Evolutionary conservation across 2,329 filamentous ascomycete species (phyloP), one percentile per base, ranked within the genome.

Genomic region (Beauveria pseudobassiana): DNA sequence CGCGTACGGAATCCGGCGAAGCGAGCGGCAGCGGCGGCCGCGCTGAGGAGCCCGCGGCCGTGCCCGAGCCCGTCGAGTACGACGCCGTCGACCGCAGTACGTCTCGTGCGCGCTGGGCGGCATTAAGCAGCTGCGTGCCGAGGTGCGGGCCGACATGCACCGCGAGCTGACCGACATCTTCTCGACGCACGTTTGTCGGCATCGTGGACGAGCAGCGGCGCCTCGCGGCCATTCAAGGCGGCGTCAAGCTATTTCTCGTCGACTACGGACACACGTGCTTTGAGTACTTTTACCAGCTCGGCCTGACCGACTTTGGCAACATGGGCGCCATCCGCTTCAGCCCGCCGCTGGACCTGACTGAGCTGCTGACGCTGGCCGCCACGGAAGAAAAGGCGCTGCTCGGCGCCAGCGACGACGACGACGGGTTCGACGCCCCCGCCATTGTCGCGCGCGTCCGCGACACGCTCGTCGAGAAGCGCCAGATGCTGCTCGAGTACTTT

Each of bases 281-380:
- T 64, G 93, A 98, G 68, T 96, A 93, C 73, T 96, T 98, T 73
- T 99, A 99, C 76, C 95, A 99, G 75, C 77, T 98, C 22, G 93
- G 92, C 0, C 82, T 99, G 42, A 96, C 92, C 0, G 92, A 99
- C 70, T 99, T 99, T 75, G 91, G 89, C 1, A 99, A 99, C 72
- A 97, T 96, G 69, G 95, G 95, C 3, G 75, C 80, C 24, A 92
- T 99, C 63, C 86, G 84, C 12, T 91, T 99, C 68, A 84, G 86
- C 54, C 90, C 91, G 2, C 83, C 91, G 0, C 81, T 97, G 1
- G 80, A 86, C 62, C 76, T 99, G 5, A 77, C 80, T 5, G 85
- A 89, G 62, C 74, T 98, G 6, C 80, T 99, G 16, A 76, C 78
- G 14, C 82, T 96, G 48, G 93, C 87, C 1, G 90, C 87, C 1